A percentile compares a stretch with the other conserved stretches of the same genome.
phyloP scores from a whole-genome alignment of 2,329 filamentous ascomycete genomes.

The Colletotrichum sublineola region DNA sequence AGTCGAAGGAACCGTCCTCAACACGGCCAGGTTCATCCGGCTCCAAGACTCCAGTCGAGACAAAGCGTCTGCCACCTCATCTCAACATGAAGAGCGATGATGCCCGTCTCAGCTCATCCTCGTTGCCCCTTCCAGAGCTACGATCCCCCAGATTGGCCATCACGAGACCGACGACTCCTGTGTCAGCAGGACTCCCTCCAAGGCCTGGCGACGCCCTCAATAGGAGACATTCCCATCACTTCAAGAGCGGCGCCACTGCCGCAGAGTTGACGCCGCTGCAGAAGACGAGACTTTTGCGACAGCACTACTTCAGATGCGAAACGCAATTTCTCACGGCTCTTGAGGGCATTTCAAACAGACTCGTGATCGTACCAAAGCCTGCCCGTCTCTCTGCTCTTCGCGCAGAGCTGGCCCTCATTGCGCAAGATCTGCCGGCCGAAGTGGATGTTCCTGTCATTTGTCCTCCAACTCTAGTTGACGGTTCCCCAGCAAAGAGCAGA shows the following conservation, averaged over 20 bases:
- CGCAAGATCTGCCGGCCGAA: slow-evolving; percentile 84
- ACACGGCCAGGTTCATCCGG: slow-evolving; percentile 38
- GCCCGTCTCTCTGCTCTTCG: slow-evolving; percentile 84
- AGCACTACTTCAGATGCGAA: slow-evolving; percentile 87
- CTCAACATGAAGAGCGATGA: slow-evolving; percentile 69
- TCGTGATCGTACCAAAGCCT: slow-evolving; percentile 85
- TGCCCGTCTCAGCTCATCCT: slow-evolving; percentile 76
- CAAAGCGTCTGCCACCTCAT: slow-evolving; percentile 59
- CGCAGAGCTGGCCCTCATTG: slow-evolving; percentile 84
- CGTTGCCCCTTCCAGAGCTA: slow-evolving; percentile 73
- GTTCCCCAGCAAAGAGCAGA: slow-evolving; percentile 79
- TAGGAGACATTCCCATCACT: slow-evolving; percentile 72
- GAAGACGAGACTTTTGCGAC: slow-evolving; percentile 79
- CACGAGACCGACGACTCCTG: slow-evolving; percentile 69
- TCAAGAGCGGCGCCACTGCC: slow-evolving; percentile 69
- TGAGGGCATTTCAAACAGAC: slow-evolving; percentile 86
- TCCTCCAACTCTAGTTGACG: slow-evolving; percentile 79
- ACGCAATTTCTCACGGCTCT: slow-evolving; percentile 85
- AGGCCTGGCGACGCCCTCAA: slow-evolving; percentile 63
- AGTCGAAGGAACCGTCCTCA: slow-evolving; percentile 24
- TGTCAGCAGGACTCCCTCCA: slow-evolving; percentile 65
- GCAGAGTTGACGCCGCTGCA: slow-evolving; percentile 74
- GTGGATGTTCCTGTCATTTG: slow-evolving; percentile 88
- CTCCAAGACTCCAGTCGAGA: slow-evolving; percentile 52
- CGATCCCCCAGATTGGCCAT: slow-evolving; percentile 62